Evolutionary conservation across 176 grass and related monocot species (phyloP).

Genomic region (Lolium multiflorum): DNA sequence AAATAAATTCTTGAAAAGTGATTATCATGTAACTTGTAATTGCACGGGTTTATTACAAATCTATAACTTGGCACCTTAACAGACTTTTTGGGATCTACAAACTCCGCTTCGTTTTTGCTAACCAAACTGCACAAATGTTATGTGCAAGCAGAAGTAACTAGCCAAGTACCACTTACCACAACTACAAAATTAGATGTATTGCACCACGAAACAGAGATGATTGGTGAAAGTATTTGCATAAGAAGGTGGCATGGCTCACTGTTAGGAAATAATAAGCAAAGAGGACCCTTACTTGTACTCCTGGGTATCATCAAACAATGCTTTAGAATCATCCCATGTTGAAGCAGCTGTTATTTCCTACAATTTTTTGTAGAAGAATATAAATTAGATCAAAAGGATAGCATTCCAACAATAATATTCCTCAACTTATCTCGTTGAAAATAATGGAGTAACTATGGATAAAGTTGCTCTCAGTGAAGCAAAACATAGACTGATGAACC

Average conservation of each 20-base stretch:
- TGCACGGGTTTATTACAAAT: not conserved
- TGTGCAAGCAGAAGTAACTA: not conserved
- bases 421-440: not conserved
- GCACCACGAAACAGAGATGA: slow-evolving; percentile 11
- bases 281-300: slow-evolving; percentile 73
- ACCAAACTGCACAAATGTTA: not conserved
- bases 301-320: slow-evolving; percentile 72
- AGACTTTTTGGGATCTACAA: slow-evolving; percentile 16
- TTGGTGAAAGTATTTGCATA: not conserved
- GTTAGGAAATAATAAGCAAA: slow-evolving; percentile 22
- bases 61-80: not conserved
- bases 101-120: not conserved
- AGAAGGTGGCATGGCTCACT: not conserved
- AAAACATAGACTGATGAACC: not conserved
- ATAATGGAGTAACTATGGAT: not conserved
- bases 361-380: slow-evolving; percentile 32
- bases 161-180: not conserved
- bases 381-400: slow-evolving; percentile 20
- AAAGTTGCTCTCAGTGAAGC: slow-evolving; percentile 6
- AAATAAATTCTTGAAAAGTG: not conserved
- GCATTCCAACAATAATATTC: slow-evolving; percentile 42
- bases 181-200: slow-evolving; percentile 33
- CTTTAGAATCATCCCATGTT: slow-evolving; percentile 85
- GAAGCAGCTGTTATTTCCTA: slow-evolving; percentile 87
- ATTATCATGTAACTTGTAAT: not conserved